Conservation (phyloP, 495 filamentous ascomycete species). For the Friedmanniomyces endolithicus region DNA sequence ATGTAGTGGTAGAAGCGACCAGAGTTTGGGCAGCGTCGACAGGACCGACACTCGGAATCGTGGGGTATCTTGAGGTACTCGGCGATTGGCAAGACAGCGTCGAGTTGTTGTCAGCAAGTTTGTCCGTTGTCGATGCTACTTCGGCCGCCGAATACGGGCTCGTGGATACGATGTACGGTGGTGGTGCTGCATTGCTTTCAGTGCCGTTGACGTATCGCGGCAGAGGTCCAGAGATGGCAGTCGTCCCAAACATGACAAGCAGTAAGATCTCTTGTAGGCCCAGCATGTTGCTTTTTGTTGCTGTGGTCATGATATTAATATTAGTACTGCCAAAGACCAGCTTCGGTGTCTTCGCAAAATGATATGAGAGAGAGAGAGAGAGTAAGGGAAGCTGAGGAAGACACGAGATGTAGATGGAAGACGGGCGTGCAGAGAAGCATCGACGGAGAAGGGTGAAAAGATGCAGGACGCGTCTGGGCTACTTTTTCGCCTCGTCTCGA, state of each 20-base stretch:
- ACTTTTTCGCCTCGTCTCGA: not conserved
- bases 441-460: not conserved
- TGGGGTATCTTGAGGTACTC: not conserved
- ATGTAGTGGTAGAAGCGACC: not conserved
- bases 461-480: not conserved
- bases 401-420: not conserved
- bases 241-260: not conserved
- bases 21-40: not conserved
- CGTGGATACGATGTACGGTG: not conserved
- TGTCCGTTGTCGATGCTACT: not conserved
- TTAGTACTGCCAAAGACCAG: conserved; percentile 8
- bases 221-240: not conserved
- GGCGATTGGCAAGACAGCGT: not conserved
- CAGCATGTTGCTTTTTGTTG: not conserved
- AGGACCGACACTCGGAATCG: not conserved
- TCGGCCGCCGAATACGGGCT: not conserved
- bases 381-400: not conserved
- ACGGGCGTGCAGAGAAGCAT: not conserved
- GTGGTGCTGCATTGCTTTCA: not conserved
- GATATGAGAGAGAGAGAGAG: not conserved
- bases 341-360: not conserved
- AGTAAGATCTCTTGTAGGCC: not conserved
- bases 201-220: not conserved
- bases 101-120: not conserved
- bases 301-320: not conserved